phyloP scores from a whole-genome alignment of 176 grass and related monocot species.

The Bolboschoenus planiculmis region DNA sequence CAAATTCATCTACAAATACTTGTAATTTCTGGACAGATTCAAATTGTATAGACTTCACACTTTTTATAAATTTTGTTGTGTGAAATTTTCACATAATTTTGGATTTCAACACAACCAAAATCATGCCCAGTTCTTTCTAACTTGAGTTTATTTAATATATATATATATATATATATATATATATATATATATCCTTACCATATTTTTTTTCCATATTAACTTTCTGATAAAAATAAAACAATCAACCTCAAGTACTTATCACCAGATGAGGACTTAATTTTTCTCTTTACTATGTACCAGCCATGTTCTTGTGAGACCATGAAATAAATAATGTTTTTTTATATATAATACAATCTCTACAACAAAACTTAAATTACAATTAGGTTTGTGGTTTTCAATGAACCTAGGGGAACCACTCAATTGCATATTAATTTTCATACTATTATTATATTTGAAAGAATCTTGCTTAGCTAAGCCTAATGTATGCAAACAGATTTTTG shows the following conservation, averaged over 20 bases:
- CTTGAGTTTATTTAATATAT: background rate
- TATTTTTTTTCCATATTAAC: background rate
- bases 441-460: constrained; percentile 15
- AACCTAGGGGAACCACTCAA: constrained; percentile 11
- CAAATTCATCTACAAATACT: too few relatives aligned
- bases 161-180: too few relatives aligned
- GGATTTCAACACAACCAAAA: background rate
- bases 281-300: background rate
- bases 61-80: too few relatives aligned
- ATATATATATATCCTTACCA: background rate
- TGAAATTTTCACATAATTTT: too few relatives aligned
- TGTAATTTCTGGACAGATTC: too few relatives aligned
- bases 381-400: constrained; percentile 10
- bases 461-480: constrained; percentile 27
- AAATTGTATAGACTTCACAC: too few relatives aligned
- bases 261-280: background rate
- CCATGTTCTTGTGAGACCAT: constrained; percentile 5
- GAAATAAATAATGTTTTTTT: background rate
- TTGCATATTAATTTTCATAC: background rate
- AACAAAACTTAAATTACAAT: background rate
- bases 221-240: background rate
- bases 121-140: background rate
- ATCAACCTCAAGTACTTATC: background rate
- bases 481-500: constrained; percentile 9
- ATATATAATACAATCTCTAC: background rate